Percentiles rank a stretch among this genome's conserved stretches.
phyloP scores from a whole-genome alignment of 176 grass and related monocot genomes.

The Oryza glumipatula region DNA sequence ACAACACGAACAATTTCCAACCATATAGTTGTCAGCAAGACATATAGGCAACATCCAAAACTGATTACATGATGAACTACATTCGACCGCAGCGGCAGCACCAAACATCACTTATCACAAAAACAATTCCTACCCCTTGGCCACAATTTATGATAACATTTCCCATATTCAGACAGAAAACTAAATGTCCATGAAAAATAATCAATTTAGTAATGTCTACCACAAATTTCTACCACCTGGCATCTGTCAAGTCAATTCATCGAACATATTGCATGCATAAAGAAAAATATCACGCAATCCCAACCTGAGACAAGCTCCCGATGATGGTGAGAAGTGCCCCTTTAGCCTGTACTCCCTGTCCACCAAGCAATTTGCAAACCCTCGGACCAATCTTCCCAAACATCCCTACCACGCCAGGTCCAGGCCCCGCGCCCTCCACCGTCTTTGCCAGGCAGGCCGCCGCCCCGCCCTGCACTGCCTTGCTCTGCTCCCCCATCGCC shows the following conservation, averaged over 20 bases:
- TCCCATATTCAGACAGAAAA: neutral
- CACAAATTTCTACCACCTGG: slow-evolving; percentile 6
- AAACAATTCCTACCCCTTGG: neutral
- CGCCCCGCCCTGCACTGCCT: slow-evolving; percentile 82
- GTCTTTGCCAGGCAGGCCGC: slow-evolving; percentile 80
- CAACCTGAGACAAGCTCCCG: slow-evolving; percentile 77
- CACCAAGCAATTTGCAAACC: slow-evolving; percentile 78
- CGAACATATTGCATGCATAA: slow-evolving; percentile 16
- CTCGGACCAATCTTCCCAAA: slow-evolving; percentile 80
- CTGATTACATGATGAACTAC: slow-evolving; percentile 3
- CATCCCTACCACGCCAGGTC: slow-evolving; percentile 34
- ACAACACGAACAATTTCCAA: slow-evolving; percentile 22
- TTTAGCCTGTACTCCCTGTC: slow-evolving; percentile 84
- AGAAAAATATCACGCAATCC: neutral
- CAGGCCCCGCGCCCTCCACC: slow-evolving; percentile 69
- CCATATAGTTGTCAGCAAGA: slow-evolving; percentile 10
- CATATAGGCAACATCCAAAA: neutral
- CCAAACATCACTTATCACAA: neutral
- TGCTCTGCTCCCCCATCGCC: slow-evolving; percentile 90
- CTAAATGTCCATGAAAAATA: neutral
- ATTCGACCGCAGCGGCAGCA: neutral
- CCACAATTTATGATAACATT: neutral
- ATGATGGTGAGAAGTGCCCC: slow-evolving; percentile 75
- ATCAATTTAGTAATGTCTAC: neutral
- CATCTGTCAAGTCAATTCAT: slow-evolving; percentile 25